Evolutionary conservation across 768 basidiomycete genomes (phyloP).

Genomic region (Trametes cinnabarina): DNA sequence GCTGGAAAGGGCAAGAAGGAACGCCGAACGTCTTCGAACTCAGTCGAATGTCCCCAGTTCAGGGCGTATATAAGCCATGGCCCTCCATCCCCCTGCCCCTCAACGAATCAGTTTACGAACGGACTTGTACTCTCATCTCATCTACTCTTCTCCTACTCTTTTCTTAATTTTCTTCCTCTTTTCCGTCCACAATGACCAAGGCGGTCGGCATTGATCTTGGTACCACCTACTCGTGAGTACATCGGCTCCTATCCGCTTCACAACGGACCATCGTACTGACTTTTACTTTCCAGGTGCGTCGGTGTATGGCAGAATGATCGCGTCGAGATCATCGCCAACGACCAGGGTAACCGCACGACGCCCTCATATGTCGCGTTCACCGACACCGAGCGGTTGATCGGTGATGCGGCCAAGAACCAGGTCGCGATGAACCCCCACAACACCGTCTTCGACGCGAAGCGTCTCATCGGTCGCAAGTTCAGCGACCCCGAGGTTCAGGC

Average conservation of each 20-base stretch:
- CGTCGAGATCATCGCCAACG: conserved; percentile 97
- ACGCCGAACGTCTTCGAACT: conserved; percentile 28
- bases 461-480: conserved; percentile 93
- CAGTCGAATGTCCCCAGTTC: conserved; percentile 18
- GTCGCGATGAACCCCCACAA: conserved; percentile 98
- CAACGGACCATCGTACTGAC: conserved; percentile 1
- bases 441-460: conserved; percentile 97
- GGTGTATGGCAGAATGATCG: conserved; percentile 99
- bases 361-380: conserved; percentile 97
- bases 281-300: conserved; percentile 68
- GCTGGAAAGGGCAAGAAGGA: conserved; percentile 23
- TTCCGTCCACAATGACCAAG: conserved; percentile 42
- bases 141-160: conserved; percentile 18
- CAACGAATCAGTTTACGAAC: conserved; percentile 20
- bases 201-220: conserved; percentile 89
- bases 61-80: conserved; percentile 23
- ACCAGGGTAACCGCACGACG: conserved; percentile 93
- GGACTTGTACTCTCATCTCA: conserved; percentile 12
- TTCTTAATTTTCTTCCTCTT: conserved; percentile 10
- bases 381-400: conserved; percentile 94
- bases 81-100: conserved; percentile 9
- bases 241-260: not conserved
- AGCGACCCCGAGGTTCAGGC: conserved; percentile 81
- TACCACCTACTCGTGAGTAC: conserved; percentile 86
- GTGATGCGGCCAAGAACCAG: conserved; percentile 98